A percentile compares a stretch with the other conserved stretches of the same genome.
phyloP scores from a whole-genome alignment of 2,329 filamentous ascomycete genomes.

The Cordyceps cateniannulata region DNA sequence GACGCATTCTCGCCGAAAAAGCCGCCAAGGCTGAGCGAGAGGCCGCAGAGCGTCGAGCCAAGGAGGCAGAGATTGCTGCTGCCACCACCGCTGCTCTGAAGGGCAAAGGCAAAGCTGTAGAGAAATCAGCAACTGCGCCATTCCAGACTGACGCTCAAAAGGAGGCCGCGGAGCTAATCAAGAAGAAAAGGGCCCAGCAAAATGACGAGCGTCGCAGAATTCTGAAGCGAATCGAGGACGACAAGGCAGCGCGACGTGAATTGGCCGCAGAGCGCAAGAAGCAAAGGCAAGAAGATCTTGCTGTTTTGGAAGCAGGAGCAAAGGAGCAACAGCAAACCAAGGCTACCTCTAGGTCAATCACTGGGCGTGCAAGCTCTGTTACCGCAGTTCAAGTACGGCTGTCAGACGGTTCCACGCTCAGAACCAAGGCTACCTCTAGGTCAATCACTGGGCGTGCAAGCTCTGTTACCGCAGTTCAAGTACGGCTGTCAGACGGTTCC shows the following conservation, averaged over 20 bases:
- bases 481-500: slow-evolving; percentile 78
- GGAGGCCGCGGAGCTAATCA: slow-evolving; percentile 46
- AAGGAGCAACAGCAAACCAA: slow-evolving; percentile 26
- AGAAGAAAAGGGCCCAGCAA: slow-evolving; percentile 58
- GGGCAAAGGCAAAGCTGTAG: slow-evolving; percentile 44
- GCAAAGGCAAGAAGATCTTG: slow-evolving; percentile 26
- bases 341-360: slow-evolving; percentile 19
- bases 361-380: slow-evolving; percentile 23
- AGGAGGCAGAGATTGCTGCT: slow-evolving; percentile 37
- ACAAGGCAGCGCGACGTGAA: slow-evolving; percentile 61
- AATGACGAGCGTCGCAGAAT: slow-evolving; percentile 65
- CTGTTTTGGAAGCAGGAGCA: slow-evolving; percentile 24
- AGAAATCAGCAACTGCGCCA: slow-evolving; percentile 24
- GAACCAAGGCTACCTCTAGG: slow-evolving; percentile 22
- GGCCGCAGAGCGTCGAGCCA: slow-evolving; percentile 39
- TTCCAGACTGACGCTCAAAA: slow-evolving; percentile 30
- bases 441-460: slow-evolving; percentile 21
- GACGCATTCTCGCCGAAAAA: slow-evolving; percentile 43
- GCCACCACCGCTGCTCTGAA: slow-evolving; percentile 26
- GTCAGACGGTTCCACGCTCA: slow-evolving; percentile 77
- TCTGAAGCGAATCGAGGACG: slow-evolving; percentile 67
- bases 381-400: slow-evolving; percentile 69
- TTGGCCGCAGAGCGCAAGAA: slow-evolving; percentile 45
- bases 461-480: slow-evolving; percentile 54
- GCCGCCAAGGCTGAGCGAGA: slow-evolving; percentile 37